Evolutionary conservation across 1,284 basidiomycete genomes (phyloP), one percentile per base, ranked within the genome.

Genomic region (Apiotrichum sp.): DNA sequence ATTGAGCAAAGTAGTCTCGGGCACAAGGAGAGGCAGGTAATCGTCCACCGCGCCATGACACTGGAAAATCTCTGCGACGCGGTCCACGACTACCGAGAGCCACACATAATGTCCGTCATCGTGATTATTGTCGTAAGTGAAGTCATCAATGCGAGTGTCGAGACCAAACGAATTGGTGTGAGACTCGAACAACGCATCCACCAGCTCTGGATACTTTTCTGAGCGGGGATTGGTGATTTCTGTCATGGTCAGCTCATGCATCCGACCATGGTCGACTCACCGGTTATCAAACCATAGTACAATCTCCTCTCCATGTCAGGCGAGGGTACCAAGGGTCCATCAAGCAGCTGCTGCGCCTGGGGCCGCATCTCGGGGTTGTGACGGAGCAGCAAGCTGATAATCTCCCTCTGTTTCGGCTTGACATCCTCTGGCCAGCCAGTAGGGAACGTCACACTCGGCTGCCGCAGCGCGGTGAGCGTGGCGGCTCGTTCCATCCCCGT

Each of bases 401-500:
- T 70, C 58, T 74, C 78, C 57, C 76, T 73, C 55, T 78, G 76
- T 2, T 80, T 78, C 34, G 85, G 80, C 57, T 81, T 82, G 10
- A 76, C 65, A 57, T 84, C 82, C 6, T 59, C 53, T 1, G 73
- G 71, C 93, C 93, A 98, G 1, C 78, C 79, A 1, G 73, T 56
- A 2, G 61, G 57, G 66, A 97, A 91, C 41, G 81, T 79, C 40
- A 95, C 83, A 4, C 81, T 77, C 0, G 85, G 84, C 60, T 83
- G 84, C 10, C 93, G 80, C 38, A 96, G 72, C 49, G 86, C 84
- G 60, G 87, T 86, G 6, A 97, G 81, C 14, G 93, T 88, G 3
- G 82, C 82, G 45, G 89, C 87, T 13, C 93, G 84, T 71, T 98
- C 93, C 53, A 89, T 83, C 2, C 84, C 86, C 0, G 93, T 97